These are phyloP conservation scores for Echium plantagineum DNA, from an alignment of 257 asterid genomes.

Conservation along the genomic window DNA sequence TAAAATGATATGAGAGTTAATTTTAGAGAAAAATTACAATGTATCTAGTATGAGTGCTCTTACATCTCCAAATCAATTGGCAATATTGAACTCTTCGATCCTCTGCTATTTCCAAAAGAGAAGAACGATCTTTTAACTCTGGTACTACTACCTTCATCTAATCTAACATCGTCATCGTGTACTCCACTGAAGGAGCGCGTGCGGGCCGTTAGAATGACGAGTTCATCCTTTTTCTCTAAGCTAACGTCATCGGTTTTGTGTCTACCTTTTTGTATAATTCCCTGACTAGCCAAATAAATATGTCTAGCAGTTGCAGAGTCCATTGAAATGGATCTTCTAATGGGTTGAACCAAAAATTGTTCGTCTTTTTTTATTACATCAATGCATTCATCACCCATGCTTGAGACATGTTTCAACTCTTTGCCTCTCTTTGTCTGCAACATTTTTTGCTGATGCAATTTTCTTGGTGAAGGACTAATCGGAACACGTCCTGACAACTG, in stretches of 20 bases:
- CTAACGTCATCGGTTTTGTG: conserved; percentile 16
- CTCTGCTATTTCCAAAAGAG: conserved; percentile 64
- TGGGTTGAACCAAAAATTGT: conserved; percentile 43
- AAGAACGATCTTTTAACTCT: conserved; percentile 59
- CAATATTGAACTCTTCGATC: conserved; percentile 61
- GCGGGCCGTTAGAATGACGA: no score
- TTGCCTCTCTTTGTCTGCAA: conserved; percentile 20
- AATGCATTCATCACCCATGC: conserved; percentile 81
- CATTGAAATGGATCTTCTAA: conserved; percentile 86
- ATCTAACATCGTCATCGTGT: conserved; percentile 20
- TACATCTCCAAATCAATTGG: conserved; percentile 41
- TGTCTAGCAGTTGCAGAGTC: conserved; percentile 66
- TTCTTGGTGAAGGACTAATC: conserved; percentile 28
- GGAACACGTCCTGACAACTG: not conserved
- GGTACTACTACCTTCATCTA: conserved; percentile 30
- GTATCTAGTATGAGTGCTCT: no score
- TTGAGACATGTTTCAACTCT: conserved; percentile 20
- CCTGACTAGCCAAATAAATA: conserved; percentile 57
- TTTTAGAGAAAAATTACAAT: no score
- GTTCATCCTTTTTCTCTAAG: no score
- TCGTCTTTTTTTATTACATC: conserved; percentile 48
- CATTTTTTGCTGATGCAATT: conserved; percentile 8
- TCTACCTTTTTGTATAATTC: conserved; percentile 28
- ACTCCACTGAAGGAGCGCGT: no score
- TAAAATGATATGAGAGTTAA: no score